Base-by-base conservation (phyloP, 2,329 filamentous ascomycete genomes). In the Cryphonectria carpinicola region DNA sequence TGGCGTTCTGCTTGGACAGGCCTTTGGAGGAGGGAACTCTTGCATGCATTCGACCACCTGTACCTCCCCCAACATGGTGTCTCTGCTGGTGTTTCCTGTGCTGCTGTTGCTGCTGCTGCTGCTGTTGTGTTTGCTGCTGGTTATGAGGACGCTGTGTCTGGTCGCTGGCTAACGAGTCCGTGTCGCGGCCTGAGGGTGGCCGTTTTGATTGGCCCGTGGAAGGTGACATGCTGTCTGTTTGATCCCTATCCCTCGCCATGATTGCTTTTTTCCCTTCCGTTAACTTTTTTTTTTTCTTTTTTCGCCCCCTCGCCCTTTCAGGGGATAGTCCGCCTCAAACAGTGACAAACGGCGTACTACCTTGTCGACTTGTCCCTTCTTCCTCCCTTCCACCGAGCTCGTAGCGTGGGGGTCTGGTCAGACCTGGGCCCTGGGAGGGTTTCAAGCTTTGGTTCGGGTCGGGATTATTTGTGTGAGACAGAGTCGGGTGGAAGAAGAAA, bases 141-240 rank as follows among this genome's bases (percentile, higher is more conserved):
- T 77, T 78, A 52, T 79, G 77, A 65, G 78, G 76, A 71, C 77
- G 77, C 70, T 78, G 75, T 71, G 75, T 73, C 71, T 77, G 77
- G 74, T 78, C 79, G 77, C 76, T 80, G 73, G 74, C 76, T 75
- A 80, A 80, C 58, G 79, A 80, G 71, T 81, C 80, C 74, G 77
- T 80, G 75, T 81, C 75, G 72, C 77, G 78, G 70, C 78, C 80
- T 73, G 75, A 75, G 71, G 77, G 78, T 76, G 84, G 82, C 37
- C 84, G 83, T 81, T 87, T 87, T 87, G 85, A 87, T 87, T 88
- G 86, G 86, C 81, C 80, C 78, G 80, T 79, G 74, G 81, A 79
- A 17, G 70, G 67, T 75, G 83, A 81, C 80, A 82, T 72, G 71
- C 69, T 80, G 80, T 83, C 84, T 79, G 85, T 82, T 75, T 77